These are phyloP conservation scores for Trifolium pratense DNA, from an alignment of 306 rosid genomes.

Conservation along the genomic window DNA sequence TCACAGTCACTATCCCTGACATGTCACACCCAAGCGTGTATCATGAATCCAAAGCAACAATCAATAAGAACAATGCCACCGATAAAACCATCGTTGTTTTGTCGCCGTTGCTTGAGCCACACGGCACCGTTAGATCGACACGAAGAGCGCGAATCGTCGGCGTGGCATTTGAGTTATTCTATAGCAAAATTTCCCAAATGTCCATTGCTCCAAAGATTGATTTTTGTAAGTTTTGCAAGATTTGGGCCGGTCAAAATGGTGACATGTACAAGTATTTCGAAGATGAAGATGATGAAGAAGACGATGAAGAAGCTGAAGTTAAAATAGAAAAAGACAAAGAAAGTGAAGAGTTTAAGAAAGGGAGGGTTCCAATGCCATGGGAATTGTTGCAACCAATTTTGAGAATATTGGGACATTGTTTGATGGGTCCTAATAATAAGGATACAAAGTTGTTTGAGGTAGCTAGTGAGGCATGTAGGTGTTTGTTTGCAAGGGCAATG, in stretches of 20 bases:
- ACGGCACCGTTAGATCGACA: constrained; percentile 69
- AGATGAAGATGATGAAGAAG: neutral
- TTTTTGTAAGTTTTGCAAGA: constrained; percentile 63
- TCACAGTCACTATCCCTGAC: constrained; percentile 64
- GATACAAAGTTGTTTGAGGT: constrained; percentile 36
- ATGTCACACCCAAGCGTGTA: constrained; percentile 62
- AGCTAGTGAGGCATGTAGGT: constrained; percentile 57
- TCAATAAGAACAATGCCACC: constrained; percentile 47
- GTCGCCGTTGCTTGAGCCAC: constrained; percentile 67
- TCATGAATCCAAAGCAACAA: constrained; percentile 52
- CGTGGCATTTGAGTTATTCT: constrained; percentile 65
- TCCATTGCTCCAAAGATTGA: constrained; percentile 58
- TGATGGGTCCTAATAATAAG: constrained; percentile 48
- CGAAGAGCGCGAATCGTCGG: constrained; percentile 70
- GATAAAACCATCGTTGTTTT: constrained; percentile 48
- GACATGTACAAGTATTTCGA: constrained; percentile 35
- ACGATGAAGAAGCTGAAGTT: neutral
- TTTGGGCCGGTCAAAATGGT: constrained; percentile 67
- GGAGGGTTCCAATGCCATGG: constrained; percentile 73
- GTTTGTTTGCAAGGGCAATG: constrained; percentile 63
- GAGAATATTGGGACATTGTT: constrained; percentile 70
- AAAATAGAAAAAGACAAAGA: neutral
- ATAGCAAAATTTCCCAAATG: constrained; percentile 51
- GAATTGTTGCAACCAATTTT: constrained; percentile 68
- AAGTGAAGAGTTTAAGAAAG: constrained; percentile 19